Percentiles rank a stretch among this genome's conserved stretches.
phyloP scores from a whole-genome alignment of 2,329 filamentous ascomycete species.

The Cercospora sp. region DNA sequence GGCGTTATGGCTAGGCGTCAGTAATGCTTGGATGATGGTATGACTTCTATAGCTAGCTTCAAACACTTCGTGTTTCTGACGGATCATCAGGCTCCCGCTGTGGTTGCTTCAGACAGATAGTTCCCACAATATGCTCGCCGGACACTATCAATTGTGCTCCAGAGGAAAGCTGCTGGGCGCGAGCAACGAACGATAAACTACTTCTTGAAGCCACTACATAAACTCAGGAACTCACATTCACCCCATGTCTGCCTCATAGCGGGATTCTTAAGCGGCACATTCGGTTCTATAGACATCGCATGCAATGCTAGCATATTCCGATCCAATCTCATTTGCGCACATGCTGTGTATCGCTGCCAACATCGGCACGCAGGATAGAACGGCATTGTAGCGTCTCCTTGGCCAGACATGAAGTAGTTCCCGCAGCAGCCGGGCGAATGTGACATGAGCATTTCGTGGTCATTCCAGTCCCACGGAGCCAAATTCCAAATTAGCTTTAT shows the following conservation, averaged over 20 bases:
- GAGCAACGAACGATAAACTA: background rate
- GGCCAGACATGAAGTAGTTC: slow-evolving; percentile 9
- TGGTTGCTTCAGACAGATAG: background rate
- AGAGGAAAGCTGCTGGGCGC: background rate
- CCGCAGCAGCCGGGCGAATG: slow-evolving; percentile 9
- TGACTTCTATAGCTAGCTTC: background rate
- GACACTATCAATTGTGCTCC: background rate
- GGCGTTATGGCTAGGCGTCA: slow-evolving; percentile 1
- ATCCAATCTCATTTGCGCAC: background rate
- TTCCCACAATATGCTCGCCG: background rate
- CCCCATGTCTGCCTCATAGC: background rate
- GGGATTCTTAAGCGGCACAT: background rate
- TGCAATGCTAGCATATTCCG: background rate
- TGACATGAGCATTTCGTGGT: background rate
- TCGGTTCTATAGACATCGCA: background rate
- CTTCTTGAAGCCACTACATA: background rate
- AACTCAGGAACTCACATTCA: background rate
- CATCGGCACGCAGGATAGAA: slow-evolving; percentile 7
- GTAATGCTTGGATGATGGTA: slow-evolving; percentile 3
- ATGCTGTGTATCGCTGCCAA: background rate
- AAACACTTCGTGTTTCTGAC: background rate
- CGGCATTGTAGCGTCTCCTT: slow-evolving; percentile 12
- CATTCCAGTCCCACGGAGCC: background rate
- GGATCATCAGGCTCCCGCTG: background rate
- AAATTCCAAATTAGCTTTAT: background rate